A percentile compares a stretch with the other conserved stretches of the same genome.
These are phyloP conservation scores for Adansonia madagascariensis DNA, from an alignment of 441 rosid species.

Conservation along the genomic window DNA sequence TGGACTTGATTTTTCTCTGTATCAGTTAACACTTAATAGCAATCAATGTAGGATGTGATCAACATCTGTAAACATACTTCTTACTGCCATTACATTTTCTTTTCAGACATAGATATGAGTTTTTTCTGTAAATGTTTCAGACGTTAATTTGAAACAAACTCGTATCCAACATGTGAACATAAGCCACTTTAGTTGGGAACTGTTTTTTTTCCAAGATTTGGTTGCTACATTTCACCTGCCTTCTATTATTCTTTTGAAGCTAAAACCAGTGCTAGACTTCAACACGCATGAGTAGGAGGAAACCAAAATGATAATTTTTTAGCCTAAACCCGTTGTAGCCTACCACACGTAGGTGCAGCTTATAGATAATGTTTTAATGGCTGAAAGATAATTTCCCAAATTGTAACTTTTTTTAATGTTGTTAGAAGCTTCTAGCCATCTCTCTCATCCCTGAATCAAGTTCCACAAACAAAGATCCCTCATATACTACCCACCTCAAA, in stretches of 20 bases:
- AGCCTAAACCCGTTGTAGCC: neutral
- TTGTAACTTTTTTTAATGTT: neutral
- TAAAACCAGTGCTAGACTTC: neutral
- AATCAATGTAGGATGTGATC: too few relatives aligned
- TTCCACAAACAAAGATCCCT: neutral
- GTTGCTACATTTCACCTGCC: too few relatives aligned
- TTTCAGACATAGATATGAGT: too few relatives aligned
- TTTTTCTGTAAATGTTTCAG: too few relatives aligned
- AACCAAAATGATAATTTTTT: neutral
- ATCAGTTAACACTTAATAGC: too few relatives aligned
- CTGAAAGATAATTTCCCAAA: neutral
- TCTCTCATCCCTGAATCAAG: neutral
- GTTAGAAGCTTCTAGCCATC: neutral
- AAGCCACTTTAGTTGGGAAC: too few relatives aligned
- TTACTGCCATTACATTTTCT: too few relatives aligned
- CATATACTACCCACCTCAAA: neutral
- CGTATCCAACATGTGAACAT: too few relatives aligned
- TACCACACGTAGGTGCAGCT: neutral
- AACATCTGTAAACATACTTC: too few relatives aligned
- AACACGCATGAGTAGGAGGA: neutral
- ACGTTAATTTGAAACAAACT: too few relatives aligned
- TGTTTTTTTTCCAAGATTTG: too few relatives aligned
- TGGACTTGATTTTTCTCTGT: neutral
- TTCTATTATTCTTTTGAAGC: neutral
- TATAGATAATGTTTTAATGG: neutral